Evolutionary conservation across 495 filamentous ascomycete genomes (phyloP).

Genomic region (Aspergillus heteromorphus): DNA sequence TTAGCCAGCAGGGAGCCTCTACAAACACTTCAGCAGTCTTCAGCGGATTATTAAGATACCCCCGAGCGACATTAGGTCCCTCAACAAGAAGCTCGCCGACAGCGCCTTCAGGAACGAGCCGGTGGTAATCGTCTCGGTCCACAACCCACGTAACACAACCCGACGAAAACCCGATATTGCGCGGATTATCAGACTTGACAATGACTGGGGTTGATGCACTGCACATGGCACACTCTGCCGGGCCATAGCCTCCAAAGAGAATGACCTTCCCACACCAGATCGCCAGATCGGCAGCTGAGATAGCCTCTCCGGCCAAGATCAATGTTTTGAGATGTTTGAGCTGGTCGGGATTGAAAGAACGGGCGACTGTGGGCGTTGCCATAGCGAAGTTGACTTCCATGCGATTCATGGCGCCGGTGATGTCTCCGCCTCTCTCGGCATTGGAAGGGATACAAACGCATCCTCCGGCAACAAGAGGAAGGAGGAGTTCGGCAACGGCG

Average conservation of each 20-base stretch:
- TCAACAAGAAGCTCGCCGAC: slow-evolving; percentile 26
- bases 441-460: not conserved
- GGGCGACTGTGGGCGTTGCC: not conserved
- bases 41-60: slow-evolving; percentile 22
- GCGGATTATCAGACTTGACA: not conserved
- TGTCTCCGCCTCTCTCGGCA: not conserved
- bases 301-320: not conserved
- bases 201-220: not conserved
- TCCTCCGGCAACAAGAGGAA: not conserved
- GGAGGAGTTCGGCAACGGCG: not conserved
- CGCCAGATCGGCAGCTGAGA: not conserved
- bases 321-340: not conserved
- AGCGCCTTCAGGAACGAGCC: slow-evolving; percentile 20
- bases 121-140: slow-evolving; percentile 11
- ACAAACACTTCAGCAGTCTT: not conserved
- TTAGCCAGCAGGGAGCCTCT: not conserved
- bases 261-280: not conserved
- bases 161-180: not conserved
- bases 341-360: not conserved
- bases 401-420: not conserved
- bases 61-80: slow-evolving; percentile 20
- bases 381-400: not conserved
- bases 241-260: not conserved
- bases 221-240: not conserved
- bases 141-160: slow-evolving; percentile 17